A percentile compares a stretch with the other conserved stretches of the same genome.
Conservation (phyloP, 2,329 filamentous ascomycete species). For the Dactylellina drechsleri region DNA sequence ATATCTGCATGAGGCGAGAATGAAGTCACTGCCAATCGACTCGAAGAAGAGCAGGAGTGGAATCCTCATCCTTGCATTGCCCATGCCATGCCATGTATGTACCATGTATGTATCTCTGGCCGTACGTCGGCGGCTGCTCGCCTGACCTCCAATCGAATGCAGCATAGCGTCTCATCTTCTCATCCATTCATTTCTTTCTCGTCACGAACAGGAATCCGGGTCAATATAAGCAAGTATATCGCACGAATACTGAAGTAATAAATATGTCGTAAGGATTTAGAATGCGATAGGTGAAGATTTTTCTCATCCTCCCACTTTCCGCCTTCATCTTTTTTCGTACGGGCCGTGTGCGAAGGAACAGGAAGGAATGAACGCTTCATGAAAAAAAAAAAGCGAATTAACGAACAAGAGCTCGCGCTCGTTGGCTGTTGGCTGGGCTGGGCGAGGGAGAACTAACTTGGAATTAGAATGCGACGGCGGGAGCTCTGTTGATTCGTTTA, state of each 20-base stretch:
- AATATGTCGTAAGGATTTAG: no score
- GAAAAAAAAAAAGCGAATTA: no score
- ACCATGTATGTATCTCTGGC: no score
- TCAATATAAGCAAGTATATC: no score
- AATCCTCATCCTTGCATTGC: background rate
- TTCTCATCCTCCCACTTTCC: background rate
- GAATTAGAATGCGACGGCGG: background rate
- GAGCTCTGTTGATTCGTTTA: conserved; percentile 1
- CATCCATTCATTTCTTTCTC: no score
- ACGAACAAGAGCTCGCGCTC: no score
- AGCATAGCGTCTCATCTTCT: conserved; percentile 16
- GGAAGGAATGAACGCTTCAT: background rate
- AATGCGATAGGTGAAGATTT: background rate
- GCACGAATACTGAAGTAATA: no score
- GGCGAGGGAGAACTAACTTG: no score
- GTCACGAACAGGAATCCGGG: no score
- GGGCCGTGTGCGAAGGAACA: background rate
- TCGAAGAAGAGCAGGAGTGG: conserved; percentile 4
- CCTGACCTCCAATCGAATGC: conserved; percentile 24
- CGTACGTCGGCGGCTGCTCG: conserved; percentile 9
- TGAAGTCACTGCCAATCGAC: conserved; percentile 8
- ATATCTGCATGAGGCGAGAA: background rate
- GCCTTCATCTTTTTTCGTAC: background rate
- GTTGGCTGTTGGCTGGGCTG: no score
- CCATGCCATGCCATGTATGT: no score